A percentile compares a stretch with the other conserved stretches of the same genome.
phyloP scores from a whole-genome alignment of 2,329 filamentous ascomycete species.

The Diaporthe citri region DNA sequence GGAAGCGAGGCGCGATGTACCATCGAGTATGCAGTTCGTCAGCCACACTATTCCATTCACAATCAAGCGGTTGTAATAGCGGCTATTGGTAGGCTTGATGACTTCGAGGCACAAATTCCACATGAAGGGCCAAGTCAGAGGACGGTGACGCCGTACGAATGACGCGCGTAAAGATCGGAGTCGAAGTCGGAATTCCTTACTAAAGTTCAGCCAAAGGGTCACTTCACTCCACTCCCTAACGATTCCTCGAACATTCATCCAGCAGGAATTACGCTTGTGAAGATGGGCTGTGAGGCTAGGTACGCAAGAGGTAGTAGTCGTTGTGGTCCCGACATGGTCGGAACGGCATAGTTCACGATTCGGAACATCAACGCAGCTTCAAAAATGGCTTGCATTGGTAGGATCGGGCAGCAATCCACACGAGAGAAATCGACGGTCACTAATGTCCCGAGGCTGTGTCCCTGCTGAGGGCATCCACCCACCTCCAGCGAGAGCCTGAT shows the following conservation, averaged over 20 bases:
- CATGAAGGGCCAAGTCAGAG: neutral
- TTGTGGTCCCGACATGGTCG: neutral
- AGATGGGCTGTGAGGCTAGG: neutral
- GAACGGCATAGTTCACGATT: conserved; percentile 1
- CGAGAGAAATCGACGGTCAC: neutral
- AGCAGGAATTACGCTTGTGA: neutral
- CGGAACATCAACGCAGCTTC: neutral
- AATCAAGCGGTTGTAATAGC: neutral
- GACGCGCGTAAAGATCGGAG: neutral
- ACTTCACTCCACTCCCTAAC: neutral
- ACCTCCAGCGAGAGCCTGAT: neutral
- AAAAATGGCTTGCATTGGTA: conserved; percentile 6
- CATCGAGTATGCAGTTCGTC: conserved; percentile 2
- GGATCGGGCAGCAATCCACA: neutral
- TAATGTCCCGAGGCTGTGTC: neutral
- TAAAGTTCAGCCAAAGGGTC: neutral
- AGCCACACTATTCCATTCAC: neutral
- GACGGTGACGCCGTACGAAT: neutral
- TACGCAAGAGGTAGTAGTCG: neutral
- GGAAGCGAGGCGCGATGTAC: conserved; percentile 5
- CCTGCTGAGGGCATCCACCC: neutral
- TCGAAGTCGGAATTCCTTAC: neutral
- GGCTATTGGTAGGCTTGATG: neutral
- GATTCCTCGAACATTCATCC: neutral
- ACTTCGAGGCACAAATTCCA: neutral